Evolutionary conservation across 805 yeast genomes (phyloP), one percentile per base, ranked within the genome.

Genomic region (Brettanomyces bruxellensis): DNA sequence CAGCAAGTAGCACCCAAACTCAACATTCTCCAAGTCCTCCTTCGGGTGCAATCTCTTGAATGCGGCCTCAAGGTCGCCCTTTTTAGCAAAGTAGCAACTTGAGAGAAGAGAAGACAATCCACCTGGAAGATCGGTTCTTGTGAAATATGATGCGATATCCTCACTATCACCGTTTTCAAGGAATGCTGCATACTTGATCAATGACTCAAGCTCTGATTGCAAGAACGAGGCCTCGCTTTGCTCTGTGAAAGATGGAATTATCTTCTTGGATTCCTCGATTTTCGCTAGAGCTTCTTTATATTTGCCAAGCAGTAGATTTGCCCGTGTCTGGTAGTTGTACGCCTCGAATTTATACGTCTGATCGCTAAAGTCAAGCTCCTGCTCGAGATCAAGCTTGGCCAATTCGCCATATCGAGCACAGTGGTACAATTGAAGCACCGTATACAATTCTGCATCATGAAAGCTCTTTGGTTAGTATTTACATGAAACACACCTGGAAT

Each of bases 11-110:
- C 72, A 64, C 41, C 71, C 66, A 38, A 64, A 45, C 14, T 58
- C 51, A 3, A 70, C 65, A 38, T 68, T 64, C 49, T 73, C 72
- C 41, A 73, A 57, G 6, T 67, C 58, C 36, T 64, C 51, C 55
- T 49, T 40, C 3, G 53, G 34, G 35, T 55, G 56, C 14, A 70
- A 49, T 28, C 57, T 55, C 47, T 74, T 62, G n/a, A 43, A 13
- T 7, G 78, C 78, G 42, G 69, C 70, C 14, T 73, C 73, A 18
- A 61, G 60, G 14, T 66, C 64, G 4, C 66, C 70, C 46, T 67
- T 61, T 4, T 62, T 57, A n/a, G 70, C 44, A 40, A 36, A 53
- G 45, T 55, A 55, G 18, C 50, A 45, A 4, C 52, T 53, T 3
- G 50, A 54, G 14, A 56, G 22, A 23, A 55, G 45, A 32, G 46